phyloP scores from a whole-genome alignment of 2,329 filamentous ascomycete genomes.

The Juglanconis oblonga region DNA sequence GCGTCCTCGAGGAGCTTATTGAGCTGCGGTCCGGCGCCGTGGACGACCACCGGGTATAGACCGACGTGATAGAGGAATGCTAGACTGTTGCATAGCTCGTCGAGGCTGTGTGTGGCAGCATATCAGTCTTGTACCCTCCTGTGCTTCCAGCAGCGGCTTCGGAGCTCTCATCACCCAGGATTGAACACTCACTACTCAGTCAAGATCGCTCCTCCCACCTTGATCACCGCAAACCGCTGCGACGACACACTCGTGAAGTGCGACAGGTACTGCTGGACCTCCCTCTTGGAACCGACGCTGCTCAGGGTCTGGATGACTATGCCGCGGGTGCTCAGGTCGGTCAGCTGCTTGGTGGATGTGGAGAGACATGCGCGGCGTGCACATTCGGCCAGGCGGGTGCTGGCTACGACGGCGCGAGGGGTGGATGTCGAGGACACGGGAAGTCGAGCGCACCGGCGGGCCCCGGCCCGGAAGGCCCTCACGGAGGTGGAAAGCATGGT shows the following conservation, averaged over 20 bases:
- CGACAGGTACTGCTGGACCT: conserved; percentile 95
- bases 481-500: conserved; percentile 40
- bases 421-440: conserved; percentile 7
- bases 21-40: conserved; percentile 91
- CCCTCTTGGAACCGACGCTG: conserved; percentile 93
- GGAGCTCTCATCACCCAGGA: neutral
- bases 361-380: conserved; percentile 29
- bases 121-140: neutral
- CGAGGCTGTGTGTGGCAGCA: conserved; percentile 45
- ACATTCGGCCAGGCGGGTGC: conserved; percentile 19
- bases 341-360: conserved; percentile 30
- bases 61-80: conserved; percentile 93
- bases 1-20: conserved; percentile 88
- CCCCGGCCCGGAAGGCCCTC: conserved; percentile 41
- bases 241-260: conserved; percentile 96
- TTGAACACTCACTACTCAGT: conserved; percentile 63
- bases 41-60: conserved; percentile 91
- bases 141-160: neutral
- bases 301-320: conserved; percentile 88
- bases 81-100: conserved; percentile 84
- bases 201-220: conserved; percentile 94
- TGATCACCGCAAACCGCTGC: conserved; percentile 97
- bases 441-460: conserved; percentile 37
- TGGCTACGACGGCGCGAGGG: conserved; percentile 9
- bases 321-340: conserved; percentile 64